Base-by-base conservation (phyloP, 2,329 filamentous ascomycete species). In the Pseudogymnoascus verrucosus region DNA sequence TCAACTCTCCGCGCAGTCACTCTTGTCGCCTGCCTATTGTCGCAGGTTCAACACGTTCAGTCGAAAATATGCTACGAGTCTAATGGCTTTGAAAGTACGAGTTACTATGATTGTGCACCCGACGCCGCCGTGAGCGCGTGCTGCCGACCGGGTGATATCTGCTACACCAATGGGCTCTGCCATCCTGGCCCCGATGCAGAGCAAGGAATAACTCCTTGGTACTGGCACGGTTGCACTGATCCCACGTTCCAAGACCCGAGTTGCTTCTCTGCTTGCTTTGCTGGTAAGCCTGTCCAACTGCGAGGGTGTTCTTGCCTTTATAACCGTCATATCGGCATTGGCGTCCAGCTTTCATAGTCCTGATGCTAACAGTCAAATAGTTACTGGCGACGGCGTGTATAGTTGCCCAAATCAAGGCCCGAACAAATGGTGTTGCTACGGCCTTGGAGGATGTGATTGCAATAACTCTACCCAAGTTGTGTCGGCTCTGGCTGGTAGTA, bases 1-100 rank as follows among this genome's bases (percentile, higher is more conserved):
- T 57, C 51, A 57, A 57, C 28, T 57, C 51, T 57, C 51, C 51
- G 51, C n/a, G 51, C 26, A 11, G 28, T 57, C 26, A 57, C 51
- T 19, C 12, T 57, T 19, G 5, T 57, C 28, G 51, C 51, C n/a
- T 57, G n/a, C 3, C 5, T 57, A 19, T 57, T 57, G n/a, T 57
- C 51, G 26, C 51, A 57, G 51, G n/a, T 57, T 57, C 51, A 57
- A 34, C n/a, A 34, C 26, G 51, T 34, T 28, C 51, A 57, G 26
- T 34, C 51, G n/a, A 57, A 57, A 19, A 19, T 57, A 57, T 57
- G 51, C 28, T 57, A 57, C 28, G 51, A 57, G 51, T 34, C 51
- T 4, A 19, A 57, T 7, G 51, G 51, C 51, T 57, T 57, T 10
- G 26, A 57, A 19, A 57, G 51, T 19, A 16, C 31, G 8, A 31